These are phyloP conservation scores for Cephaloascus fragrans DNA, from an alignment of 805 yeast genomes.

Conservation along the genomic window DNA sequence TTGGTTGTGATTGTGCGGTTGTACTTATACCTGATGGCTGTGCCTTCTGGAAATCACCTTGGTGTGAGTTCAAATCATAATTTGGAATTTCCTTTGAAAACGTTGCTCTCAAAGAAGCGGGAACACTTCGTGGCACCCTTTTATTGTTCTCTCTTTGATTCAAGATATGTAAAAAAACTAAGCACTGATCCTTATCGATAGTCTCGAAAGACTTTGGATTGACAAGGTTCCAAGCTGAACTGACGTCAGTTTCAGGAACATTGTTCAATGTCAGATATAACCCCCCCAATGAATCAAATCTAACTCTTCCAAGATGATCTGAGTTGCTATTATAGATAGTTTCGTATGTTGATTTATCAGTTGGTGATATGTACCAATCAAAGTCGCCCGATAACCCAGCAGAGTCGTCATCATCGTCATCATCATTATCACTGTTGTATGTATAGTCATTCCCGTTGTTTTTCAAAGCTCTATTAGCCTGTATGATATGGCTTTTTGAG, in stretches of 20 bases:
- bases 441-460: conserved; percentile 10
- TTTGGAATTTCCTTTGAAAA: conserved; percentile 79
- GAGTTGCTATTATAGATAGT: conserved; percentile 63
- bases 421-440: conserved; percentile 11
- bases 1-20: conserved; percentile 21
- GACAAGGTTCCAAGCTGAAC: conserved; percentile 90
- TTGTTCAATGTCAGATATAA: conserved; percentile 59
- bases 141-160: conserved; percentile 83
- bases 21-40: conserved; percentile 2
- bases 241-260: conserved; percentile 77
- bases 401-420: conserved; percentile 55
- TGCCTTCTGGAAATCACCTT: conserved; percentile 2
- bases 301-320: conserved; percentile 72
- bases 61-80: conserved; percentile 38
- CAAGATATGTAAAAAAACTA: conserved; percentile 82
- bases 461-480: conserved; percentile 65
- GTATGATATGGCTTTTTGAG: conserved; percentile 73
- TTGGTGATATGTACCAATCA: conserved; percentile 95
- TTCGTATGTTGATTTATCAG: conserved; percentile 72
- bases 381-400: conserved; percentile 55
- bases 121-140: conserved; percentile 89
- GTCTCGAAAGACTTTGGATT: conserved; percentile 83
- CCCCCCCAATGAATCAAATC: conserved; percentile 60
- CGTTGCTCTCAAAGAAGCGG: conserved; percentile 83
- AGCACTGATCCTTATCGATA: conserved; percentile 87